phyloP scores from a whole-genome alignment of 2,329 filamentous ascomycete species.

The Penicillium verrucosum region DNA sequence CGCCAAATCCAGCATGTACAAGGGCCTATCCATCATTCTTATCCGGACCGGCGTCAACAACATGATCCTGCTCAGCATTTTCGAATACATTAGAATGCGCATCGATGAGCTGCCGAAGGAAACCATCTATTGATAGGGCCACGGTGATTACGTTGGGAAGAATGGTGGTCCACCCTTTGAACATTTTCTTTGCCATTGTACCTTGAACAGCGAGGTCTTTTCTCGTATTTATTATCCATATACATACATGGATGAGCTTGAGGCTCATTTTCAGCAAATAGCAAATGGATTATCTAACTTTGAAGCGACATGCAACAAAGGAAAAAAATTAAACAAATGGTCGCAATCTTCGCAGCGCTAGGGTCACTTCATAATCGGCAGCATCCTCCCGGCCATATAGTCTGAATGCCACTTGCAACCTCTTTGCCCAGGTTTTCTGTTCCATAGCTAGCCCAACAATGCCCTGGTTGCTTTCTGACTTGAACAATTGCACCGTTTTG shows the following conservation, averaged over 20 bases:
- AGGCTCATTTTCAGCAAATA: slow-evolving; percentile 24
- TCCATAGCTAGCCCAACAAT: background rate
- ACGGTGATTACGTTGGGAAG: background rate
- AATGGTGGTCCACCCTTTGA: background rate
- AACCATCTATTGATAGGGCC: background rate
- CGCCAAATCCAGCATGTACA: slow-evolving; percentile 46
- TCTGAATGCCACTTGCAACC: background rate
- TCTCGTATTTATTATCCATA: slow-evolving; percentile 10
- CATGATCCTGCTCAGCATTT: slow-evolving; percentile 48
- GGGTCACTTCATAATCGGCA: background rate
- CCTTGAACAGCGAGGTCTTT: background rate
- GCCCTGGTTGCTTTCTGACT: background rate
- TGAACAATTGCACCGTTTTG: background rate
- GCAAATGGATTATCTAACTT: slow-evolving; percentile 9
- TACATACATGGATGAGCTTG: slow-evolving; percentile 23
- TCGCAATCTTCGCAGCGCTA: background rate
- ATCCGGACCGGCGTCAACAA: slow-evolving; percentile 48
- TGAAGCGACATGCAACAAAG: background rate
- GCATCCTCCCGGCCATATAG: background rate
- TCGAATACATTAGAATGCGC: slow-evolving; percentile 45
- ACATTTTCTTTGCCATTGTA: background rate
- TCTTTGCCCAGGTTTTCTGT: background rate
- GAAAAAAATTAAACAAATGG: background rate
- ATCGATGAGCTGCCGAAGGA: slow-evolving; percentile 41
- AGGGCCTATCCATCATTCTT: slow-evolving; percentile 48